Percentiles rank a stretch among this genome's conserved stretches.
These are phyloP conservation scores for Boehmeria nivea DNA, from an alignment of 306 rosid species.

Conservation along the genomic window DNA sequence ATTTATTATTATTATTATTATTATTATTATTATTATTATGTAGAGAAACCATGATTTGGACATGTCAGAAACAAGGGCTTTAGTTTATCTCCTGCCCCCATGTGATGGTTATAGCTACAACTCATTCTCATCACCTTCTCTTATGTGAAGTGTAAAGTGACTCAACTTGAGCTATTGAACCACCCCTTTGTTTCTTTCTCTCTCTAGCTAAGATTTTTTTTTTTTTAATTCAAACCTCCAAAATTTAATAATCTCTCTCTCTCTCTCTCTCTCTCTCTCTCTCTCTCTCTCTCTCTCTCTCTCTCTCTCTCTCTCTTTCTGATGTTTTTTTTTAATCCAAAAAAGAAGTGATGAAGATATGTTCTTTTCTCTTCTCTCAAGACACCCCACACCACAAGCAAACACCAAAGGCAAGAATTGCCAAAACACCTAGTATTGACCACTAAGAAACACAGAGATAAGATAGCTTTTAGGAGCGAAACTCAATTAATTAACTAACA, in stretches of 20 bases:
- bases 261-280: conserved; percentile 6
- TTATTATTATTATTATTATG: background rate
- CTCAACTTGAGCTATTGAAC: conserved; percentile 16
- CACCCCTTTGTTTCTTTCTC: conserved; percentile 25
- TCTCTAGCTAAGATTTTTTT: background rate
- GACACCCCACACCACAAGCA: conserved; percentile 59
- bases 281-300: conserved; percentile 10
- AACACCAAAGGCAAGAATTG: conserved; percentile 21
- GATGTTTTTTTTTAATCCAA: background rate
- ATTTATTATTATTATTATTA: conserved; percentile 12
- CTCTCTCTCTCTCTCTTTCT: conserved; percentile 15
- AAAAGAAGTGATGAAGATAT: conserved; percentile 7
- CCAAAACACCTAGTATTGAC: too few species aligned
- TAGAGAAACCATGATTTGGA: conserved; percentile 61
- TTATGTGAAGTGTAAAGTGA: conserved; percentile 47
- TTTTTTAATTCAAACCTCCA: background rate
- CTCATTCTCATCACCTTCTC: conserved; percentile 18
- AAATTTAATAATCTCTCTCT: background rate
- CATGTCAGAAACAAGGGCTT: conserved; percentile 49
- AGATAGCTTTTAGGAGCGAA: too few species aligned
- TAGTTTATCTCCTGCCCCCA: conserved; percentile 44
- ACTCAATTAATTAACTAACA: too few species aligned
- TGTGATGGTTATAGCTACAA: conserved; percentile 47
- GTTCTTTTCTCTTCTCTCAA: conserved; percentile 74
- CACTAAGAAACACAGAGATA: too few species aligned